Base-by-base conservation (phyloP, 106 monocot genomes). In the Ottelia alismoides region DNA sequence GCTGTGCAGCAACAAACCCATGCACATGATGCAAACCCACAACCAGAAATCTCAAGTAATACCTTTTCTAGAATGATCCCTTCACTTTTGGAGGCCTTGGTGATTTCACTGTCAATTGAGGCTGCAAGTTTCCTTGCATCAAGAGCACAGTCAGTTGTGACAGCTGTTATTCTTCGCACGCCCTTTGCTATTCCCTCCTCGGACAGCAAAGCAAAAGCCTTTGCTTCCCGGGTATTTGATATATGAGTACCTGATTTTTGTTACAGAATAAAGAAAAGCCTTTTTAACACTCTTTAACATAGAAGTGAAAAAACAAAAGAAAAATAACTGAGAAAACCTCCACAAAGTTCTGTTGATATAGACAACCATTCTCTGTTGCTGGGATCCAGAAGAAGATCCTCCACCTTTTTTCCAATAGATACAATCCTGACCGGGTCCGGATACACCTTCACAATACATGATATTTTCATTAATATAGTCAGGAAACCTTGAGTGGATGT, bases 141-240 rank as follows among this genome's bases (percentile, higher is more conserved):
- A 53, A 77, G 62, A 29, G 96, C 96, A 76, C 45, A 76, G 11
- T 73, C 89, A 48, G 81, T 74, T 53, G 96, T 96, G 30, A 96
- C 96, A 49, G 96, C 96, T 51, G 82, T 89, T 43, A 96, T 74
- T 73, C 96, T 81, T 45, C 96, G 62, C 58, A 89, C 62, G 52
- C 96, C 96, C 62, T 96, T 96, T 3, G 96, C 96, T 72, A 96
- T 96, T 62, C 96, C 96, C 64, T 89, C 96, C 62, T 96, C 96
- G 46, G 88, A 85, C 47, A 96, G 64, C 54, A 96, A 79, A 16
- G 89, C 96, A 82, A 96, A 96, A 47, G 85, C 85, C 74, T 89
- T 79, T 1, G 89, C 96, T 55, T 96, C 96, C 46, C 81, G 70
- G 23, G 96, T 96, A 30, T 96, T 96, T 57, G 84, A 78, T 53